These are phyloP conservation scores for Ophiosphaerella narmari DNA, from an alignment of 2,329 filamentous ascomycete species.

Conservation along the genomic window DNA sequence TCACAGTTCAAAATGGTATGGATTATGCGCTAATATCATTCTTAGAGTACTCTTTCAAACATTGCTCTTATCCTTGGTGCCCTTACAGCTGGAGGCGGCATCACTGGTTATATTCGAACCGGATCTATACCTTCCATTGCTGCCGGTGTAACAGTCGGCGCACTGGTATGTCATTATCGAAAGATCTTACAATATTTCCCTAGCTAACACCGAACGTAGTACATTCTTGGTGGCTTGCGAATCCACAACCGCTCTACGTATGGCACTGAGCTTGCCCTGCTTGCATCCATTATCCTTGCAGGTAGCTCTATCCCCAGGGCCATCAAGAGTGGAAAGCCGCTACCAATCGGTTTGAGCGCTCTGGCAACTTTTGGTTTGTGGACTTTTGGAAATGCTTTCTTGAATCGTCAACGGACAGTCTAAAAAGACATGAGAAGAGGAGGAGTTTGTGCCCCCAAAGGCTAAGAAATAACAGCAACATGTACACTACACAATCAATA, in stretches of 20 bases:
- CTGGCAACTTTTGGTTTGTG: constrained; percentile 78
- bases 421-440: background rate
- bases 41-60: constrained; percentile 50
- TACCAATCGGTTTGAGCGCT: constrained; percentile 78
- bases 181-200: background rate
- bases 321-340: constrained; percentile 79
- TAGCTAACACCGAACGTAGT: constrained; percentile 42
- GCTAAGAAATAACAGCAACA: background rate
- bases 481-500: constrained; percentile 1
- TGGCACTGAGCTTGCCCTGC: constrained; percentile 84
- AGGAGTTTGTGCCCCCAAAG: too few relatives aligned
- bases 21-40: constrained; percentile 4
- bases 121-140: constrained; percentile 84
- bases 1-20: background rate
- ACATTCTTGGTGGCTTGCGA: constrained; percentile 80
- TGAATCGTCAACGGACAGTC: constrained; percentile 19
- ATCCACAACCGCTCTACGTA: constrained; percentile 76
- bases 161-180: constrained; percentile 53
- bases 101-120: constrained; percentile 82
- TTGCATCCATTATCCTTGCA: constrained; percentile 83
- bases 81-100: constrained; percentile 84
- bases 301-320: constrained; percentile 86
- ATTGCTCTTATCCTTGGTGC: constrained; percentile 79
- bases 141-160: constrained; percentile 82
- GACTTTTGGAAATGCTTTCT: constrained; percentile 75